A percentile compares a stretch with the other conserved stretches of the same genome.
These are phyloP conservation scores for Yamadazyma atmosphaerica DNA, from an alignment of 1,139 yeast species.

Conservation along the genomic window DNA sequence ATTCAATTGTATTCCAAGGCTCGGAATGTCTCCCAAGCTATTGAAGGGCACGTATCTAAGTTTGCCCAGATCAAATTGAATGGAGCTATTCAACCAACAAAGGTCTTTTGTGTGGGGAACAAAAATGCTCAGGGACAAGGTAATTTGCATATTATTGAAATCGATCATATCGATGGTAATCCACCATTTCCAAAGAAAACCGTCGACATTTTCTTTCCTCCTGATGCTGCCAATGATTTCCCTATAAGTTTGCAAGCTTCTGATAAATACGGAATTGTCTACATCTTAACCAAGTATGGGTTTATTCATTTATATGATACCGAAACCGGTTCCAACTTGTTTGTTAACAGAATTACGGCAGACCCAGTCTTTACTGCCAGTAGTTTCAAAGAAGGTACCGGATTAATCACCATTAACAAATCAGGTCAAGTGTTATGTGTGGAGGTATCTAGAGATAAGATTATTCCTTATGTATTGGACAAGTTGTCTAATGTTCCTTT, in stretches of 20 bases:
- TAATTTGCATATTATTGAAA: conserved; percentile 89
- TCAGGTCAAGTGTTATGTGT: conserved; percentile 95
- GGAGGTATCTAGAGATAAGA: conserved; percentile 79
- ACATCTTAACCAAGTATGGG: conserved; percentile 91
- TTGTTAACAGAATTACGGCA: conserved; percentile 94
- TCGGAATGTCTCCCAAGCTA: conserved; percentile 92
- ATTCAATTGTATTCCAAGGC: conserved; percentile 88
- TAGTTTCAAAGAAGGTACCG: conserved; percentile 68
- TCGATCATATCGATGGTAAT: conserved; percentile 86
- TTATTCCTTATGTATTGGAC: conserved; percentile 86
- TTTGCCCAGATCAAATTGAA: conserved; percentile 77
- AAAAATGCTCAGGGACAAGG: conserved; percentile 85
- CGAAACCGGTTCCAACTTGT: conserved; percentile 89
- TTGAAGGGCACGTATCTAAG: conserved; percentile 95
- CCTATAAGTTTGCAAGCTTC: conserved; percentile 93
- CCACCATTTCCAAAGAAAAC: conserved; percentile 89
- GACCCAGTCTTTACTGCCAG: conserved; percentile 95
- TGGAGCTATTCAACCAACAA: conserved; percentile 76
- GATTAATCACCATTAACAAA: conserved; percentile 91
- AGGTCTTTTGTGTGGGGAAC: conserved; percentile 88
- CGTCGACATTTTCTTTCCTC: conserved; percentile 94
- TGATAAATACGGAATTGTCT: conserved; percentile 80
- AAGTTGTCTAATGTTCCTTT: conserved; percentile 83
- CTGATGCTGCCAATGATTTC: conserved; percentile 95
- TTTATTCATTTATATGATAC: conserved; percentile 94